Evolutionary conservation across 2,329 filamentous ascomycete genomes (phyloP).

Genomic region (Chaetomiaceae sp.): DNA sequence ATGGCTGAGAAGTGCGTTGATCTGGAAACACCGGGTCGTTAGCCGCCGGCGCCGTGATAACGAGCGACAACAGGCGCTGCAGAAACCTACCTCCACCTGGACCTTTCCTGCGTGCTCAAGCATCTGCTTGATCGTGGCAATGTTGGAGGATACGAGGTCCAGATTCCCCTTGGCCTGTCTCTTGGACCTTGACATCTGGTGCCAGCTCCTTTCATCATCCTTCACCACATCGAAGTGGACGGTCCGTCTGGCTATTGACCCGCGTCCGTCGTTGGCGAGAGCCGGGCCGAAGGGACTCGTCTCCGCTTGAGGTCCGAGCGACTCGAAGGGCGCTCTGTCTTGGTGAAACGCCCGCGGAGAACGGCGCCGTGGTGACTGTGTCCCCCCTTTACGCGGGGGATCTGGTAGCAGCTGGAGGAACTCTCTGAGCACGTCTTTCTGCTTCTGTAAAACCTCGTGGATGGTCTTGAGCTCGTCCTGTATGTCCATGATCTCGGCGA

Average conservation of each 20-base stretch:
- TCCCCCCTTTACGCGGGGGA: too few species aligned
- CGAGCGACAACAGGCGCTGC: too few species aligned
- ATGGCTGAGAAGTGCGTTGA: constrained; percentile 8
- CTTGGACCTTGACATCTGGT: background rate
- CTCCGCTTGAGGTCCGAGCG: background rate
- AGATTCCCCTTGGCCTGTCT: constrained; percentile 2
- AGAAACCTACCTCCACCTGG: constrained; percentile 1
- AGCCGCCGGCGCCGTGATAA: background rate
- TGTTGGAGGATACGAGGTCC: constrained; percentile 1
- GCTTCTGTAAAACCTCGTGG: constrained; percentile 1
- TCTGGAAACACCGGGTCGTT: background rate
- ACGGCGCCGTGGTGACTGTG: too few species aligned
- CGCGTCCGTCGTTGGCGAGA: background rate
- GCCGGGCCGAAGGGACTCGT: background rate
- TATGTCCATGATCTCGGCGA: constrained; percentile 14
- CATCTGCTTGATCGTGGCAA: constrained; percentile 9
- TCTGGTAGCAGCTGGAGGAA: background rate
- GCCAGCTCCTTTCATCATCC: background rate
- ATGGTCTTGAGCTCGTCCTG: constrained; percentile 15
- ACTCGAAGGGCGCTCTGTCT: background rate
- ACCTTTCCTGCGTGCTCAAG: constrained; percentile 4
- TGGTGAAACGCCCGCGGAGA: too few species aligned
- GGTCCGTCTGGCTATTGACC: background rate
- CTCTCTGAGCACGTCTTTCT: constrained; percentile 1
- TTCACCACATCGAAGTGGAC: background rate